Evolutionary conservation across 2,329 filamentous ascomycete genomes (phyloP).

Genomic region (Macrophomina phaseolina): DNA sequence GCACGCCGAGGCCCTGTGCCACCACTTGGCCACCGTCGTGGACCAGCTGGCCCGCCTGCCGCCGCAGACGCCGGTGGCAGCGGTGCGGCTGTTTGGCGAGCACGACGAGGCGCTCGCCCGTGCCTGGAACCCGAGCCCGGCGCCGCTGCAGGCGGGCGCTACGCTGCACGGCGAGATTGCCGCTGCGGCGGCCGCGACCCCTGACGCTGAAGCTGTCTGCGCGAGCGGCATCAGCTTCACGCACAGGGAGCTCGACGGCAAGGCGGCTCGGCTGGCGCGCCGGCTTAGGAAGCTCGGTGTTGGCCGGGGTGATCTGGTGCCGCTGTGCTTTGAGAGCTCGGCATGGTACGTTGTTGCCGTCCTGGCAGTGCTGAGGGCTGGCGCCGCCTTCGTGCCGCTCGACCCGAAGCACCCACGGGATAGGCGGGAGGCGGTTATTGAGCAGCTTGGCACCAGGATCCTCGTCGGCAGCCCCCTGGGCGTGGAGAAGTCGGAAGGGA

Average conservation of each 20-base stretch:
- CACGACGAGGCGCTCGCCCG: neutral
- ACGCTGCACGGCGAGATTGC: conserved; percentile 56
- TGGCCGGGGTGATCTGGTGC: neutral
- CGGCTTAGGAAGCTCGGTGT: conserved; percentile 41
- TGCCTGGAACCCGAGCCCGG: neutral
- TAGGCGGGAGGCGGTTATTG: neutral
- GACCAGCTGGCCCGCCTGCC: neutral
- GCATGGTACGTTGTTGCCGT: conserved; percentile 42
- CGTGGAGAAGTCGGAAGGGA: neutral
- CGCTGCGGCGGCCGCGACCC: conserved; percentile 45
- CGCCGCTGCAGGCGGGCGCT: conserved; percentile 37
- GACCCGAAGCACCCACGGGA: conserved; percentile 33
- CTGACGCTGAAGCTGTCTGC: conserved; percentile 52
- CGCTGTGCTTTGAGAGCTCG: conserved; percentile 4
- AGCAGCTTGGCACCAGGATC: neutral
- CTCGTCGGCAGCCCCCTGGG: neutral
- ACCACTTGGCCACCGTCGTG: conserved; percentile 9
- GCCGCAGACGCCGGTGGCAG: neutral
- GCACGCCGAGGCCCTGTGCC: conserved; percentile 20
- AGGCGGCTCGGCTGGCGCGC: conserved; percentile 41
- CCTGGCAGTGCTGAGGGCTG: conserved; percentile 44
- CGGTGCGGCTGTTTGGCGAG: neutral
- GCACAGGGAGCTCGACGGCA: conserved; percentile 51
- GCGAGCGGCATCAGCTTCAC: conserved; percentile 59
- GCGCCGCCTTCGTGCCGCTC: conserved; percentile 35